Evolutionary conservation across 2,329 filamentous ascomycete genomes (phyloP).

Genomic region (Fusarium sp.): DNA sequence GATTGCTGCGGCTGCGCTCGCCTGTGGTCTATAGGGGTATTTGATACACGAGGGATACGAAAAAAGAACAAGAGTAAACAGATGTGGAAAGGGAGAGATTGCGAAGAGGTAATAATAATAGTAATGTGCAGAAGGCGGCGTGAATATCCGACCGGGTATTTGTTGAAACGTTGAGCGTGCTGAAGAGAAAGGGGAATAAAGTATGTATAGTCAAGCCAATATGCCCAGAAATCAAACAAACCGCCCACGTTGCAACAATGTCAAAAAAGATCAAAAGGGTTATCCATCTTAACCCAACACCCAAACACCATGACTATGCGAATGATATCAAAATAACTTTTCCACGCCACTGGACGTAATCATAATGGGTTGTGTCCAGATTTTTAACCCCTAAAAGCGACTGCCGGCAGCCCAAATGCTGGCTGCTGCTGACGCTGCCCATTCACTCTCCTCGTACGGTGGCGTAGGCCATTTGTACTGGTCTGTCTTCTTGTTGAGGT

Average conservation of each 20-base stretch:
- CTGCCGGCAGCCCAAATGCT: constrained; percentile 82
- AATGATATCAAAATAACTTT: constrained; percentile 44
- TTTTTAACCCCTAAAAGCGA: constrained; percentile 60
- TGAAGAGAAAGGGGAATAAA: constrained; percentile 48
- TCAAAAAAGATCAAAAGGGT: constrained; percentile 33
- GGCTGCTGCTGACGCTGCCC: constrained; percentile 84
- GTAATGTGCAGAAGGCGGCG: constrained; percentile 39
- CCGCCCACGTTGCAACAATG: constrained; percentile 38
- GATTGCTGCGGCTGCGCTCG: constrained; percentile 45
- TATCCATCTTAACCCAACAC: constrained; percentile 43
- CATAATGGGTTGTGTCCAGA: constrained; percentile 25
- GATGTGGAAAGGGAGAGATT: constrained; percentile 32
- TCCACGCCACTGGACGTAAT: constrained; percentile 44
- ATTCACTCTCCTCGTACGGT: constrained; percentile 93
- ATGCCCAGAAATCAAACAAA: constrained; percentile 42
- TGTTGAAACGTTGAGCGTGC: constrained; percentile 34
- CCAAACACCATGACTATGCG: constrained; percentile 47
- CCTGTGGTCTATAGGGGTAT: constrained; percentile 55
- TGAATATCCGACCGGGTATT: constrained; percentile 46
- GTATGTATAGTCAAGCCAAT: constrained; percentile 44
- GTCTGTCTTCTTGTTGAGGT: constrained; percentile 69
- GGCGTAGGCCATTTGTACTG: constrained; percentile 91
- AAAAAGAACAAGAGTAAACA: constrained; percentile 43
- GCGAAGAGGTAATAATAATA: constrained; percentile 38
- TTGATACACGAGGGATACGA: constrained; percentile 48